Conservation (phyloP, 2,329 filamentous ascomycete species). For the Xylariaceae sp. region DNA sequence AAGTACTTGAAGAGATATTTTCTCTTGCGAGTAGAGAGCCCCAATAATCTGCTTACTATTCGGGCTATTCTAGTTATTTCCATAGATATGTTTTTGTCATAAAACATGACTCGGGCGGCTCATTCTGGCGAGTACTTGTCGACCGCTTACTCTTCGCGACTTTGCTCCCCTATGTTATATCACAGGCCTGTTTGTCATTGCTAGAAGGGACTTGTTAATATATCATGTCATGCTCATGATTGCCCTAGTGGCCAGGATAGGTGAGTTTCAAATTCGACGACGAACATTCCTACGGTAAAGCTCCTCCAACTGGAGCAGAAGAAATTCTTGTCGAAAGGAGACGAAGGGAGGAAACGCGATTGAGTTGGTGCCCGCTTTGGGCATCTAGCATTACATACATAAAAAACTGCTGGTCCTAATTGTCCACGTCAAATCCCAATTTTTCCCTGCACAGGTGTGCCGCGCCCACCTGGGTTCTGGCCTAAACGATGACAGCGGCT, state of each 20-base stretch:
- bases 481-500: conserved; percentile 64
- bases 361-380: conserved; percentile 77
- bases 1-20: conserved; percentile 91
- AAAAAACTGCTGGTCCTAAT: conserved; percentile 28
- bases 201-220: conserved; percentile 57
- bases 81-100: conserved; percentile 85
- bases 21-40: conserved; percentile 53
- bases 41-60: neutral
- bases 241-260: conserved; percentile 73
- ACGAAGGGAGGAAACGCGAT: conserved; percentile 53
- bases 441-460: conserved; percentile 81
- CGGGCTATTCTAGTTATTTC: neutral
- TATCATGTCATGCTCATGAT: conserved; percentile 67
- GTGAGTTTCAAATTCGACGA: conserved; percentile 80
- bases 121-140: conserved; percentile 86
- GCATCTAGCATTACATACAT: conserved; percentile 55
- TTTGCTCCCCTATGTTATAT: conserved; percentile 26
- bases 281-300: conserved; percentile 68
- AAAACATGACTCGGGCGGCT: conserved; percentile 89
- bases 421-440: conserved; percentile 70
- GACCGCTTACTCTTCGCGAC: conserved; percentile 59
- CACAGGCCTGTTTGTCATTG: conserved; percentile 65
- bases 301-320: conserved; percentile 47
- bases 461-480: conserved; percentile 73
- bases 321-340: conserved; percentile 49